Evolutionary conservation across 1,284 basidiomycete species (phyloP).

Genomic region (Malassezia caprae): DNA sequence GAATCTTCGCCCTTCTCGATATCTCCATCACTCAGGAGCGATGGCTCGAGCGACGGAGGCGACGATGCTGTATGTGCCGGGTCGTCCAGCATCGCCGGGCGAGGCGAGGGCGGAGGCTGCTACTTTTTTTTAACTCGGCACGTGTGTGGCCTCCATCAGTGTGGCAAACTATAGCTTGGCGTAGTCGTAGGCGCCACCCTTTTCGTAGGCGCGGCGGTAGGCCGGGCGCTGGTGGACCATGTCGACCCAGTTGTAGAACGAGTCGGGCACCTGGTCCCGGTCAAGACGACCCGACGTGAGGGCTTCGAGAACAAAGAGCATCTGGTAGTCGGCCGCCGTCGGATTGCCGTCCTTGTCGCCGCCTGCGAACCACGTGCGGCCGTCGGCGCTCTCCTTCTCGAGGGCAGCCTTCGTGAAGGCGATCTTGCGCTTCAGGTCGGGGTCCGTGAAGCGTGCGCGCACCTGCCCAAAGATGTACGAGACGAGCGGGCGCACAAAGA

Average conservation of each 20-base stretch:
- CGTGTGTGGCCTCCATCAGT: neutral
- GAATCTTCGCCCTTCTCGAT: neutral
- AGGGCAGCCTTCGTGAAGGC: constrained; percentile 27
- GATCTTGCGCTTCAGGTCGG: constrained; percentile 30
- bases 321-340: constrained; percentile 44
- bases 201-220: constrained; percentile 35
- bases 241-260: constrained; percentile 35
- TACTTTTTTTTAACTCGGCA: neutral
- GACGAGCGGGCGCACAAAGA: constrained; percentile 40
- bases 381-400: constrained; percentile 22
- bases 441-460: constrained; percentile 26
- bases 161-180: constrained; percentile 16
- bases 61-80: neutral
- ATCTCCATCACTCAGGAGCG: neutral
- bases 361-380: constrained; percentile 38
- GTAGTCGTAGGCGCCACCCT: constrained; percentile 37
- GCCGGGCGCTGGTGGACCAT: constrained; percentile 37
- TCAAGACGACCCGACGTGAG: constrained; percentile 22
- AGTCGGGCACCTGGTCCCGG: constrained; percentile 8
- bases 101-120: neutral
- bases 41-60: neutral
- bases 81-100: neutral
- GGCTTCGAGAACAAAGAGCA: constrained; percentile 44
- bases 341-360: constrained; percentile 44
- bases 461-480: constrained; percentile 27